Conservation (phyloP, 2,329 filamentous ascomycete species). For the Fusarium incarnatum region DNA sequence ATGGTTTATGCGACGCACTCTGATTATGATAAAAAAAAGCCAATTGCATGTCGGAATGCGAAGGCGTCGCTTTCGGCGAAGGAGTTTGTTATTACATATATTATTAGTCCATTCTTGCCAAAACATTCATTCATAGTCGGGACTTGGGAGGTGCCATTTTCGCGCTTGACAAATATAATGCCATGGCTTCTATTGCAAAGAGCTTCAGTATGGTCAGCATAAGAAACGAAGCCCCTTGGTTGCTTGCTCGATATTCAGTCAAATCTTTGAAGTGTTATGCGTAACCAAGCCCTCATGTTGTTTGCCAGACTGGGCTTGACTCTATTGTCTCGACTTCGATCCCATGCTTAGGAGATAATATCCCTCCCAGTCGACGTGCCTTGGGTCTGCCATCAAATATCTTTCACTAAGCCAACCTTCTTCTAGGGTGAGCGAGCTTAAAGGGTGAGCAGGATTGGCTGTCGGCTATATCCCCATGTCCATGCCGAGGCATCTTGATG, state of each 20-base stretch:
- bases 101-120: slow-evolving; percentile 5
- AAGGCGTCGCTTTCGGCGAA: slow-evolving; percentile 31
- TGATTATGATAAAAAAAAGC: slow-evolving; percentile 26
- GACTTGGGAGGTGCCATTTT: background rate
- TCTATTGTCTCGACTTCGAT: background rate
- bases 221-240: background rate
- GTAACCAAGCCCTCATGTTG: background rate
- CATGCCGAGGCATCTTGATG: slow-evolving; percentile 22
- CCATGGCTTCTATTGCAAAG: background rate
- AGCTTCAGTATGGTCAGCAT: background rate
- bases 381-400: background rate
- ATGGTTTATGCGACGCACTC: background rate
- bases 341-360: background rate
- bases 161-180: background rate
- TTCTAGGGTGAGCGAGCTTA: background rate
- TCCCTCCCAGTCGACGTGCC: background rate
- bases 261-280: background rate
- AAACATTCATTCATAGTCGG: background rate
- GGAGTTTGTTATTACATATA: slow-evolving; percentile 30
- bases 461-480: slow-evolving; percentile 3
- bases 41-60: slow-evolving; percentile 33
- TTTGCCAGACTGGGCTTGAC: background rate
- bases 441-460: slow-evolving; percentile 1
- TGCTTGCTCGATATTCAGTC: background rate
- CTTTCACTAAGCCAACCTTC: background rate